A percentile compares a stretch with the other conserved stretches of the same genome.
phyloP scores from a whole-genome alignment of 176 grass and related monocot genomes.

The Triticum turgidum region DNA sequence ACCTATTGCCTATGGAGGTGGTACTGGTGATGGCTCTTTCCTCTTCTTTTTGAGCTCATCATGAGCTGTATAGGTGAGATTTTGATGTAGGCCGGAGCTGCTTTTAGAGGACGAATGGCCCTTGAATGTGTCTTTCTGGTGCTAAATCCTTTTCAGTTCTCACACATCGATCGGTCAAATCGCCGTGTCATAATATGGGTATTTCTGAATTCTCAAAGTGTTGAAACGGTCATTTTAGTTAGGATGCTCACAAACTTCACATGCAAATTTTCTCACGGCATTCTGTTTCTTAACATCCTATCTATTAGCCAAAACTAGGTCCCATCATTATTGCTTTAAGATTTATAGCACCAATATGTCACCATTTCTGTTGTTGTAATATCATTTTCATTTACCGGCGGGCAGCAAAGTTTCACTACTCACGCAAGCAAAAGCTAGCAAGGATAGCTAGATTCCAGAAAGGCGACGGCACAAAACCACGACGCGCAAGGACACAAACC shows the following conservation, averaged over 20 bases:
- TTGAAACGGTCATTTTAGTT: no score
- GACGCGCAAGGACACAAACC: neutral
- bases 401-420: slow-evolving; percentile 22
- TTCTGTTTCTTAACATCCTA: neutral
- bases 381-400: neutral
- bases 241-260: neutral
- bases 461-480: slow-evolving; percentile 14
- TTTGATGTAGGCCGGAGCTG: slow-evolving; percentile 37
- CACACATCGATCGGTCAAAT: neutral
- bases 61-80: slow-evolving; percentile 40
- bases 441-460: slow-evolving; percentile 11
- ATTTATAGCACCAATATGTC: neutral
- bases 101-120: neutral
- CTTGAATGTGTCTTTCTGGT: slow-evolving; percentile 10
- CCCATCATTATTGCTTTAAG: neutral
- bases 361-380: neutral
- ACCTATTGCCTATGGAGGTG: slow-evolving; percentile 19
- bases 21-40: slow-evolving; percentile 17
- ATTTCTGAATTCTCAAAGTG: neutral
- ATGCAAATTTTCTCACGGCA: neutral
- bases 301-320: neutral
- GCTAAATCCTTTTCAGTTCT: neutral
- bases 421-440: slow-evolving; percentile 15
- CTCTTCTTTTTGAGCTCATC: slow-evolving; percentile 40
- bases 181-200: neutral